Evolutionary conservation across 1,139 yeast genomes (phyloP), one percentile per base, ranked within the genome.

Genomic region (Taiozyma sp.): DNA sequence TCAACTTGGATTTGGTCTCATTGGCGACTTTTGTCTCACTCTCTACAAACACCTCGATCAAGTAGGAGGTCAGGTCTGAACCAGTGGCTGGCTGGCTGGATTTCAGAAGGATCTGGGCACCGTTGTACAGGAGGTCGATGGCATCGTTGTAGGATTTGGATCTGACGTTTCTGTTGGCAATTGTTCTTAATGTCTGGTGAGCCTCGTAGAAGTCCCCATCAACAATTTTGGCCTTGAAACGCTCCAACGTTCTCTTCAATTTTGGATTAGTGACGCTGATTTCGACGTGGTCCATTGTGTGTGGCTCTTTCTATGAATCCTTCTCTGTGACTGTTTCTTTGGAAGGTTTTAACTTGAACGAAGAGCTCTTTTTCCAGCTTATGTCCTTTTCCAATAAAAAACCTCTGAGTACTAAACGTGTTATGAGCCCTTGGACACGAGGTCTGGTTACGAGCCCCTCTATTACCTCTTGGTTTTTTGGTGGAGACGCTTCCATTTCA

Each of bases 161-260:
- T 57, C 89, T 82, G 46, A 87, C 84, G 63, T 88, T 86, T 64
- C 99, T 75, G 58, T 91, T 90, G 45, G 88, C 90, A 52, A 92
- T 86, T 9, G 97, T 90, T 62, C 97, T 75, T 49, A 92, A 76
- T 0, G 96, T 92, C 68, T 92, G 98, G 65, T 92, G 97, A 0
- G 98, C 98, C 66, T 93, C 99, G 65, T 92, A 92, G 70, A 77
- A 90, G 50, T 91, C 87, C 3, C 91, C 91, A 47, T 78, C 78
- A 47, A 79, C 80, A 57, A 92, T 85, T 62, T 87, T 84, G 46
- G 78, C 76, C 62, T 83, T 81, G 70, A 86, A 86, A 55, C 93
- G 71, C 34, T 75, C 81, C 46, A 86, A 69, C 2, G 90, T 84
- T 62, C 79, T 78, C 50, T 78, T 74, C 41, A 84, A 68, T 62